phyloP scores from a whole-genome alignment of 192 early-diverging fungal genomes.

The Funneliformis mosseae region DNA sequence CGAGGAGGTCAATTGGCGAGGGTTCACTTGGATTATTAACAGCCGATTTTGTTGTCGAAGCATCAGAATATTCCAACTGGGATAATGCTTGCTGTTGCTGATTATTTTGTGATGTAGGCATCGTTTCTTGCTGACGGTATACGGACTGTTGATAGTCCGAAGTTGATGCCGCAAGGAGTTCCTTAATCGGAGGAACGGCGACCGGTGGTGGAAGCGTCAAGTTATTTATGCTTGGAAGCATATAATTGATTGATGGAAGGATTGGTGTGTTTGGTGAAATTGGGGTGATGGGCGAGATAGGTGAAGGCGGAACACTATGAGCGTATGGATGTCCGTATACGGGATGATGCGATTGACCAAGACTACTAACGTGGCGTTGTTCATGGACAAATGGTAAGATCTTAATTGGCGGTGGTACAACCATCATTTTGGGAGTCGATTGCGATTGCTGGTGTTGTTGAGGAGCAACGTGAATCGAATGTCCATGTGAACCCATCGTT shows the following conservation, averaged over 20 bases:
- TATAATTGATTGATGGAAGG: constrained; percentile 9
- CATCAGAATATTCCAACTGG: background rate
- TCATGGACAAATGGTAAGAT: background rate
- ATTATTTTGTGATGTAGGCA: background rate
- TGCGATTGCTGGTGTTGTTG: background rate
- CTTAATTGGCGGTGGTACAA: constrained; percentile 11
- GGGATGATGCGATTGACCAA: background rate
- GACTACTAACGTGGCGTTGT: background rate
- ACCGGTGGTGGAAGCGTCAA: constrained; percentile 1
- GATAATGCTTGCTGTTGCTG: background rate
- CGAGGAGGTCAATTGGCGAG: constrained; percentile 41
- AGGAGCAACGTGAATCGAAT: background rate
- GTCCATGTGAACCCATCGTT: background rate
- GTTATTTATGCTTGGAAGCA: background rate
- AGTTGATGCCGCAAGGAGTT: background rate
- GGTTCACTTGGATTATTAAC: background rate
- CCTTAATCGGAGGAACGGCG: constrained; percentile 10
- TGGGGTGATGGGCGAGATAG: constrained; percentile 2
- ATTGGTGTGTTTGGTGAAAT: constrained; percentile 13
- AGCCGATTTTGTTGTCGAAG: background rate
- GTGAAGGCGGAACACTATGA: background rate
- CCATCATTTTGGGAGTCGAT: background rate
- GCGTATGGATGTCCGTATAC: background rate
- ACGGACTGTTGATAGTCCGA: background rate
- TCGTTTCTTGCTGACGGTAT: background rate